Conservation (phyloP, 306 rosid genomes). For the Gynostemma pentaphyllum region DNA sequence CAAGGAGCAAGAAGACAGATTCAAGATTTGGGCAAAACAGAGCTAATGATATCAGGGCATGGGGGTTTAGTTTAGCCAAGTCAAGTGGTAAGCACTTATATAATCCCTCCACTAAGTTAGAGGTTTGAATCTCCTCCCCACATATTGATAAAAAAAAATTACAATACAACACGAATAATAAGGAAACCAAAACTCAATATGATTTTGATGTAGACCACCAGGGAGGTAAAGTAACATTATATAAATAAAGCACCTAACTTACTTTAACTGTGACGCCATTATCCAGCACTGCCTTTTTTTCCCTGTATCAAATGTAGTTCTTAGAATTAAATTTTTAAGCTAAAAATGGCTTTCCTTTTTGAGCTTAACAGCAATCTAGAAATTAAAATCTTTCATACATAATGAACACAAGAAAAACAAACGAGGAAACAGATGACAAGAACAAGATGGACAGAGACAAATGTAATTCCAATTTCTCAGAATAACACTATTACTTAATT, state of each 20-base stretch:
- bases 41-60: no score
- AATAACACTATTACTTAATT: no score
- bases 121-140: no score
- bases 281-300: constrained; percentile 55
- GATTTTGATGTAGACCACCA: background rate
- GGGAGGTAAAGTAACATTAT: background rate
- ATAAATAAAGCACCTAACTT: constrained; percentile 23
- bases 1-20: background rate
- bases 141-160: background rate
- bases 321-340: background rate
- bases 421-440: background rate
- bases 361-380: background rate
- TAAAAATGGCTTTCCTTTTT: background rate
- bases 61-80: no score
- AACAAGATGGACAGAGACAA: background rate
- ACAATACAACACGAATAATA: background rate
- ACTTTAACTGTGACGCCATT: constrained; percentile 69
- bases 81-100: no score
- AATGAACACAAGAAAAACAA: background rate
- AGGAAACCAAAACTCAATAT: background rate
- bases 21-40: background rate
- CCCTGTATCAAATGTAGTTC: constrained; percentile 34
- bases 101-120: no score
- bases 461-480: background rate
- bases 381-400: background rate